Evolutionary conservation across 768 basidiomycete species (phyloP), one percentile per base, ranked within the genome.

Genomic region (Termitomyces sp.): DNA sequence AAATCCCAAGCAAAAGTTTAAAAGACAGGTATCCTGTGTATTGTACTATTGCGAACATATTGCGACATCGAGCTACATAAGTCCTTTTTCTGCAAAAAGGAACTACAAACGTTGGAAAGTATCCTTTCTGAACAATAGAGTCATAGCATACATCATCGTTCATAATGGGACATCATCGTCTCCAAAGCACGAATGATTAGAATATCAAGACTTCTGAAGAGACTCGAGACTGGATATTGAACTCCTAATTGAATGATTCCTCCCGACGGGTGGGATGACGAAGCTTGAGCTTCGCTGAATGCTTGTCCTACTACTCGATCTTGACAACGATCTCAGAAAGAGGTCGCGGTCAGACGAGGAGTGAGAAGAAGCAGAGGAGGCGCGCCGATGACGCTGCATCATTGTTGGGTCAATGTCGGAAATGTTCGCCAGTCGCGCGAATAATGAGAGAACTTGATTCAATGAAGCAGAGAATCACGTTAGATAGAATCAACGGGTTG

Each of bases 311-410:
- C 79, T 80, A 56, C 69, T 80, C 4, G 80, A 81, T 56, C 79
- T 78, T 8, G 80, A 81, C 59, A 79, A 63, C 1, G 79, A 79
- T 49, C 75, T 69, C 35, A 74, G 52, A 38, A 74, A 70, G 1
- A 76, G 66, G 63, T 79, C 81, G 51, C 70, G 69, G 35, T 78
- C 79, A 3, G 82, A 80, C 13, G 69, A 69, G n/a, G 81, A 79
- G 7, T 81, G 78, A 2, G 87, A 87, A 3, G 90, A 89, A 3
- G 87, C 73, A 0, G 90, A 91, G 0, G 90, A 91, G 3, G 89
- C 88, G 22, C 91, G 84, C 2, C 92, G 87, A 68, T 90, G 90
- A 45, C 90, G 86, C 70, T 88, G 88, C 81, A 90, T 91, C 54
- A 81, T 83, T 2, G 84, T 85, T 18, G 92, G 92, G 68, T 94